These are phyloP conservation scores for Pyrenopolyporus hunteri DNA, from an alignment of 495 filamentous ascomycete species.

Conservation along the genomic window DNA sequence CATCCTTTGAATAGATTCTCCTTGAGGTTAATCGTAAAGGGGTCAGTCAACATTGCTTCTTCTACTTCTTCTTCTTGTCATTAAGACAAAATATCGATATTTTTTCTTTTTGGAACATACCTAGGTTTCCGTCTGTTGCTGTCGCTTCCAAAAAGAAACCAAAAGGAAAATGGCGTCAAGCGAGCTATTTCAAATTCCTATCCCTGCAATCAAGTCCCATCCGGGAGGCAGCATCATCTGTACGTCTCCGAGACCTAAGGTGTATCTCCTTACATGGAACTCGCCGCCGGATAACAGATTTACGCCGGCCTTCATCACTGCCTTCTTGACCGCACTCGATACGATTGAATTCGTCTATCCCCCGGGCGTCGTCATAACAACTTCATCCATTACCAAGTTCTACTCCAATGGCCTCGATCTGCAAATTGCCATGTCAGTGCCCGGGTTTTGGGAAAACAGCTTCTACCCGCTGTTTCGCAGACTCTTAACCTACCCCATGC, in stretches of 20 bases:
- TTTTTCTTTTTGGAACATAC: too few relatives aligned
- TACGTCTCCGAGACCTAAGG: slow-evolving; percentile 59
- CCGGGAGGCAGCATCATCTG: slow-evolving; percentile 47
- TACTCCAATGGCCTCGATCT: slow-evolving; percentile 82
- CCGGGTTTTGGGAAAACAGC: slow-evolving; percentile 59
- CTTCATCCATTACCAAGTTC: slow-evolving; percentile 75
- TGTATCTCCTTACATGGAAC: slow-evolving; percentile 77
- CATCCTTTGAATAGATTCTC: too few relatives aligned
- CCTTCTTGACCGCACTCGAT: slow-evolving; percentile 72
- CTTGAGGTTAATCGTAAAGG: too few relatives aligned
- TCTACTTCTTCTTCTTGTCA: too few relatives aligned
- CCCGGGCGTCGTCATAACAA: slow-evolving; percentile 75
- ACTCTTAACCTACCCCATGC: slow-evolving; percentile 78
- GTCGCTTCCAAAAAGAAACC: not conserved
- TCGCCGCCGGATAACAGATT: slow-evolving; percentile 79
- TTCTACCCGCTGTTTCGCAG: slow-evolving; percentile 66
- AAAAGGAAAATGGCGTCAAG: slow-evolving; percentile 12
- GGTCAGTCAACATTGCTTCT: too few relatives aligned
- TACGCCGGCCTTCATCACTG: slow-evolving; percentile 66
- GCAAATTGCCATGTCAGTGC: slow-evolving; percentile 55
- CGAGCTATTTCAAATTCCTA: slow-evolving; percentile 52
- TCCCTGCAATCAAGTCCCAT: slow-evolving; percentile 38
- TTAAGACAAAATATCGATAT: too few relatives aligned
- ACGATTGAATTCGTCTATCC: slow-evolving; percentile 69
- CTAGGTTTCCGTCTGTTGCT: too few relatives aligned